Conservation (phyloP, 192 early-diverging fungal species). For the Oehlia diaphana region DNA sequence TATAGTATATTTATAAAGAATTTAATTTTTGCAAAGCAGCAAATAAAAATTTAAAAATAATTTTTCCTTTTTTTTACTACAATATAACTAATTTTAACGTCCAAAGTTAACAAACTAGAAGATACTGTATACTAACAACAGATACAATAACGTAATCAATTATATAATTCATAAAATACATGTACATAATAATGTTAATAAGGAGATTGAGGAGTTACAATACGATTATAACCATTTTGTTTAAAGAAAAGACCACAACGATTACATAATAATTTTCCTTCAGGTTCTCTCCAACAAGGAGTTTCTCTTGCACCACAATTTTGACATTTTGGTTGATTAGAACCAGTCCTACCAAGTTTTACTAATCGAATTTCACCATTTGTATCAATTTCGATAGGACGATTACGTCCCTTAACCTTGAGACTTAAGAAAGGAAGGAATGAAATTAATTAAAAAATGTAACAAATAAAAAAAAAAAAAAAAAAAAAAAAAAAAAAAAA, state of each 20-base stretch:
- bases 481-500: too few relatives aligned
- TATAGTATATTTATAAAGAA: too few relatives aligned
- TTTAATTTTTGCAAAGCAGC: too few relatives aligned
- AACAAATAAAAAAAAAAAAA: too few relatives aligned
- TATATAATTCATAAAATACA: too few relatives aligned
- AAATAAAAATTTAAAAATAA: too few relatives aligned
- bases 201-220: not conserved
- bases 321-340: not conserved
- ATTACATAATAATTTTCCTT: conserved; percentile 13
- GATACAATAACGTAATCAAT: too few relatives aligned
- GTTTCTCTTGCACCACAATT: not conserved
- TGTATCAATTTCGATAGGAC: conserved; percentile 6
- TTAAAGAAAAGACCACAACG: conserved; percentile 19
- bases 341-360: not conserved
- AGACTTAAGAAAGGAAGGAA: not conserved
- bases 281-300: conserved; percentile 21
- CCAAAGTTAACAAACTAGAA: too few relatives aligned
- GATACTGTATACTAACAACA: too few relatives aligned
- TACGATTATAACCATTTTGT: conserved; percentile 20
- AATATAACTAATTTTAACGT: too few relatives aligned
- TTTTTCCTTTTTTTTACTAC: too few relatives aligned
- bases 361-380: conserved; percentile 21
- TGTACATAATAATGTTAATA: too few relatives aligned
- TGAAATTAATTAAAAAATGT: conserved; percentile 1
- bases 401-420: conserved; percentile 13